Percentiles rank a stretch among this genome's conserved stretches.
Conservation (phyloP, 2,329 filamentous ascomycete genomes). For the Aureobasidium leucospermi region DNA sequence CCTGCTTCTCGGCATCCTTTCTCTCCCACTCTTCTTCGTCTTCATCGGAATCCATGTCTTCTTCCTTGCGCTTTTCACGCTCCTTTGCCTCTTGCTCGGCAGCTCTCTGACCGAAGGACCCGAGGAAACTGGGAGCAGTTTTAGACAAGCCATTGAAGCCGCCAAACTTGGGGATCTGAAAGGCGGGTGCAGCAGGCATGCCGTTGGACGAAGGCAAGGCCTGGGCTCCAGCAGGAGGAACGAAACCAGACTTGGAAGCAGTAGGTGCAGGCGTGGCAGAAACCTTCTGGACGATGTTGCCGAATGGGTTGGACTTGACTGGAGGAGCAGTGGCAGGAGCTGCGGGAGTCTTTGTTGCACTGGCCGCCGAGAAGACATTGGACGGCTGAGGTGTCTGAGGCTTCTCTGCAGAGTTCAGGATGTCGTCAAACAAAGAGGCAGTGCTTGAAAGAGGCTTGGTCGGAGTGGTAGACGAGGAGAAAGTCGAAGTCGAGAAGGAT, state of each 20-base stretch:
- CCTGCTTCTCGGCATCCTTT: conserved; percentile 38
- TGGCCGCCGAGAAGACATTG: not conserved
- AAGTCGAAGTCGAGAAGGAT: not conserved
- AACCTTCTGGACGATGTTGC: conserved; percentile 8
- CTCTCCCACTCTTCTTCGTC: conserved; percentile 45
- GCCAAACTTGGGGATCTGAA: not conserved
- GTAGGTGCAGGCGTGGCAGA: not conserved
- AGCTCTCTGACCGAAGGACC: conserved; percentile 34
- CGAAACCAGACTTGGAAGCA: not conserved
- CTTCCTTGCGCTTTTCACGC: conserved; percentile 42
- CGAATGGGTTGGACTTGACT: conserved; percentile 16
- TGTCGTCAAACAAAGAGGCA: conserved; percentile 16
- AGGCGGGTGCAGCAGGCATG: not conserved
- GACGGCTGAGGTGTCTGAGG: not conserved
- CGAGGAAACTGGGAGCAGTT: conserved; percentile 30
- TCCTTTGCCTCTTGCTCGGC: conserved; percentile 36
- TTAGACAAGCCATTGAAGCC: not conserved
- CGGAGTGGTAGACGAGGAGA: not conserved
- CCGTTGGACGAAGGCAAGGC: not conserved
- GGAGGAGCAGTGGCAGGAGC: conserved; percentile 3
- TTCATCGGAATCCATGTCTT: conserved; percentile 46
- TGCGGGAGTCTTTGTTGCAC: conserved; percentile 4
- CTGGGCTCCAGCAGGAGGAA: not conserved
- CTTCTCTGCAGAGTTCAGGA: conserved; percentile 13
- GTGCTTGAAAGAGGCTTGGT: conserved; percentile 14